These are phyloP conservation scores for Linnemannia hyalina DNA, from an alignment of 192 early-diverging fungal genomes.

Conservation along the genomic window DNA sequence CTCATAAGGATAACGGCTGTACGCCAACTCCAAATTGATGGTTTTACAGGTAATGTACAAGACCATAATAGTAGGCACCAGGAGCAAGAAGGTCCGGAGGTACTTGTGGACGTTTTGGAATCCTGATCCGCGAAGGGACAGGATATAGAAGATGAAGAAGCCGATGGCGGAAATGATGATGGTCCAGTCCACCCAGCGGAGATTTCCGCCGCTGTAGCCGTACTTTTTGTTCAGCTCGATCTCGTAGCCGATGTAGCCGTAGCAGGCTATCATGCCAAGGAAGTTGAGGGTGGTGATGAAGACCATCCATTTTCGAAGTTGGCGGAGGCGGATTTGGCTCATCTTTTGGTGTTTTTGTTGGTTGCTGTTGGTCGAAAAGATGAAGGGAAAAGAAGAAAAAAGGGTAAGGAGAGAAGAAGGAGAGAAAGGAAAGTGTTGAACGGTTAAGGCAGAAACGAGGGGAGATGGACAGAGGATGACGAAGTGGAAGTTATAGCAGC, in stretches of 20 bases:
- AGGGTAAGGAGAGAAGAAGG: neutral
- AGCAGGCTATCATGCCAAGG: neutral
- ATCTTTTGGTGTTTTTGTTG: neutral
- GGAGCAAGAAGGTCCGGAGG: neutral
- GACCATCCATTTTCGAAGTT: neutral
- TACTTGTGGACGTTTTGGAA: neutral
- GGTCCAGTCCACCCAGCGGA: neutral
- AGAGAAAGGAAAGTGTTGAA: neutral
- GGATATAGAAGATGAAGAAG: conserved; percentile 7
- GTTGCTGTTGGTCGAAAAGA: neutral
- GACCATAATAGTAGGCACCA: neutral
- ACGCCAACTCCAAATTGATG: neutral
- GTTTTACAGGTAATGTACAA: neutral
- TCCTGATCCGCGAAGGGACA: neutral
- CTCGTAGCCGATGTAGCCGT: neutral
- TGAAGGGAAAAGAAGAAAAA: neutral
- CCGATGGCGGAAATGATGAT: neutral
- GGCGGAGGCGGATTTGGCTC: neutral
- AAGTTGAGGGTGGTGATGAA: neutral
- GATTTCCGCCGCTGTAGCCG: neutral
- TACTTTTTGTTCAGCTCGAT: neutral
- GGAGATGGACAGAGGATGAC: neutral
- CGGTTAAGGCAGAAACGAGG: too few relatives aligned
- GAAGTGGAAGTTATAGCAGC: neutral
- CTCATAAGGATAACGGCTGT: neutral